Conservation (phyloP, 148 eudicot species). For the Chenopodium formosanum region DNA sequence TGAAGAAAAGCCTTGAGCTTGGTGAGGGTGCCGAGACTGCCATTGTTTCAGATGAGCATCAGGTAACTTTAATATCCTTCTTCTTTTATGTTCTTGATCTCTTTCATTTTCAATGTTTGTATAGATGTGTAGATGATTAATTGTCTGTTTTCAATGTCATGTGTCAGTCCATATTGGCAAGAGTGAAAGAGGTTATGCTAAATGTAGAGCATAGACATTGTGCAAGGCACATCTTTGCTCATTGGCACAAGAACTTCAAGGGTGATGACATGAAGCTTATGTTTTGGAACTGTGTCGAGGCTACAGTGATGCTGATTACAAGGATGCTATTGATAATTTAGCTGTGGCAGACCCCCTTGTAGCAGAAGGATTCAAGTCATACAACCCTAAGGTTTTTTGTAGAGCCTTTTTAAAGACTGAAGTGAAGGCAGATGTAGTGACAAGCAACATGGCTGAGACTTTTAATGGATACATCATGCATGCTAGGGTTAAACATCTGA, state of each 20-base stretch:
- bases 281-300: neutral
- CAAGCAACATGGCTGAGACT: neutral
- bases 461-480: neutral
- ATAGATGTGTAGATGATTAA: no score
- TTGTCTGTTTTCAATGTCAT: no score
- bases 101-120: no score
- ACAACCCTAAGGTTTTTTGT: neutral
- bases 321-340: neutral
- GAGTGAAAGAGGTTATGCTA: neutral
- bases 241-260: neutral
- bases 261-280: neutral
- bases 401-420: neutral
- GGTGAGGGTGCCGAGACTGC: no score
- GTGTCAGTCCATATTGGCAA: neutral
- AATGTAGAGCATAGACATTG: neutral
- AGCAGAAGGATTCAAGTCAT: neutral
- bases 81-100: no score
- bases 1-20: no score
- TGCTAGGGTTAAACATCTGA: neutral
- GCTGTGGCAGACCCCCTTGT: neutral
- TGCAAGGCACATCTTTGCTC: neutral
- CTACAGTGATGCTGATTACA: neutral
- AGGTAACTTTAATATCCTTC: no score
- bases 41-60: no score
- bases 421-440: neutral